Base-by-base conservation (phyloP, 257 asterid species). In the Forsythia viridissima region DNA sequence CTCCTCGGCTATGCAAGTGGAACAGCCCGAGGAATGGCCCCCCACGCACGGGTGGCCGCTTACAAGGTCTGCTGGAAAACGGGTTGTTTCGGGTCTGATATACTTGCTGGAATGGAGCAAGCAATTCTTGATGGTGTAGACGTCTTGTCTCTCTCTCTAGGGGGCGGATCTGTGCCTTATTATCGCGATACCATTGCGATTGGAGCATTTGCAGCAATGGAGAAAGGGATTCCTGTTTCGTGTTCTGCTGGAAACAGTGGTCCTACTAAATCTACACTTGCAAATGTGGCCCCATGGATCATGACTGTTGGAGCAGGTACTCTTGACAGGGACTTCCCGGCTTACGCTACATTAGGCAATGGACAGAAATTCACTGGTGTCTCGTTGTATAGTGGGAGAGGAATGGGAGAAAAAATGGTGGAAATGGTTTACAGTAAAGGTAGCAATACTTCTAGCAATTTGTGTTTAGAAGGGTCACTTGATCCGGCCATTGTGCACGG, bases 291-390 rank as follows among this genome's bases (percentile, higher is more conserved):
- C 39, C 91, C 91, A 0, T 87, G 91, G 91, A 87, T 85, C 15
- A 83, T 85, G 86, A 87, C 91, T 6, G 89, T 87, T 5, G 91
- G 91, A 0, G 91, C 91, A 0, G 91, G 91, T 0, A 87, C 88
- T 0, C 79, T 87, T 1, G 91, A 87, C 36, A 79, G 91, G 9
- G 91, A 87, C 59, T 87, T 87, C 73, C 91, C 91, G 0, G 88
- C 91, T 7, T 83, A 16, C 66, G 86, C 86, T 39, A 37, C 24
- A 6, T 59, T 87, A 11, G 91, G 91, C 8, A 83, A 75, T 44
- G 85, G 84, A 4, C 76, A 80, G 36, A 77, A 73, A 8, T 51
- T 81, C 39, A 59, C 82, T 0, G 91, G 91, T 4, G 86, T 82
- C 20, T 85, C 91, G 0, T 65, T 87, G 57, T 87, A 87, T 21